phyloP scores from a whole-genome alignment of 2,329 filamentous ascomycete species.

The Penicillium sp. region DNA sequence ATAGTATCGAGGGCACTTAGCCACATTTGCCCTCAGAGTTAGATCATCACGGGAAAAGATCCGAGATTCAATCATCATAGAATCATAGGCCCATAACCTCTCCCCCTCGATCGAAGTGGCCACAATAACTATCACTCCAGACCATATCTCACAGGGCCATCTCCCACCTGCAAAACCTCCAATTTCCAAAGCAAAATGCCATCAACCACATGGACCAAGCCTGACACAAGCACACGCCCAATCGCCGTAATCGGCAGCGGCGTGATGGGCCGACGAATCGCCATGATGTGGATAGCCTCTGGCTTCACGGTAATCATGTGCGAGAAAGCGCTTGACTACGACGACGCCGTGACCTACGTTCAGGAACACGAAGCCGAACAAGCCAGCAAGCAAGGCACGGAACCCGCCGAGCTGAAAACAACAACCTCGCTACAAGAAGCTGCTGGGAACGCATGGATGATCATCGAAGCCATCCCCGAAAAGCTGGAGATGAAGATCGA shows the following conservation, averaged over 20 bases:
- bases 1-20: neutral
- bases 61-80: conserved; percentile 11
- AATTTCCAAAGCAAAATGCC: conserved; percentile 13
- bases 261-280: conserved; percentile 24
- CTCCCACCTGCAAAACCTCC: neutral
- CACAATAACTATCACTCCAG: neutral
- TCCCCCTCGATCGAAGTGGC: neutral
- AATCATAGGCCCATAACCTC: conserved; percentile 10
- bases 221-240: conserved; percentile 22
- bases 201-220: conserved; percentile 19
- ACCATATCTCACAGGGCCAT: neutral
- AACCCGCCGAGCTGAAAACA: conserved; percentile 5
- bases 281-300: conserved; percentile 24
- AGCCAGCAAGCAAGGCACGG: conserved; percentile 18
- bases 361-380: conserved; percentile 14
- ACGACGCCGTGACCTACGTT: conserved; percentile 17
- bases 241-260: conserved; percentile 24
- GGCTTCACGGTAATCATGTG: conserved; percentile 19
- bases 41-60: conserved; percentile 12
- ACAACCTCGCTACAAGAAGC: conserved; percentile 16
- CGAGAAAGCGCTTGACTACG: conserved; percentile 13
- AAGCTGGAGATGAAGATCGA: conserved; percentile 21
- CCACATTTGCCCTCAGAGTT: conserved; percentile 12
- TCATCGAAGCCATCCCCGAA: conserved; percentile 20
- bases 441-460: conserved; percentile 18